Evolutionary conservation across 75 land plant genomes (phyloP), one percentile per base, ranked within the genome.

Genomic region (Selaginella moellendorffii): DNA sequence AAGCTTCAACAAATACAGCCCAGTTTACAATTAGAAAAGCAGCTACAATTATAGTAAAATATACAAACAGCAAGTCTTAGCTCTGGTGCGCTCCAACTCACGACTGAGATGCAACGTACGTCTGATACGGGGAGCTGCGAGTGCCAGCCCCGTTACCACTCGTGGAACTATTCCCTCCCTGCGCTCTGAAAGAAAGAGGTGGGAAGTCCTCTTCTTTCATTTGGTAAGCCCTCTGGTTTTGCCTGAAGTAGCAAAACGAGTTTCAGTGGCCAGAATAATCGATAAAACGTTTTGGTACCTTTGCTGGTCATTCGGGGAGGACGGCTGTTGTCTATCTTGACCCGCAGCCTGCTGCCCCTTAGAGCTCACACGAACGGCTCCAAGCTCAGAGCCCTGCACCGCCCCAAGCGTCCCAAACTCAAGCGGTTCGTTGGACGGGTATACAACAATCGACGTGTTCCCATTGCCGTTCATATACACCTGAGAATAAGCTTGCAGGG

Each of bases 351-450:
- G n/a, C n/a, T n/a, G n/a, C n/a, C n/a, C n/a, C n/a, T n/a, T 24
- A 63, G 71, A 27, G 77, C 23, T 30, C 46, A 28, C 26, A 30
- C 65, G 31, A 63, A 71, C 82, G 27, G 73, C 78, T 46, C 60
- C 63, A 14, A 59, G 36, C 27, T 66, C 74, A n/a, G n/a, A n/a
- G n/a, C n/a, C n/a, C 18, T 73, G 81, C 27, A 73, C 74, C 2
- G 74, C 78, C 14, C 86, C 78, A 30, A 79, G 69, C 54, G 96
- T 78, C 9, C 87, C 96, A 78, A 89, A 83, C 64, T 85, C 90
- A 59, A 82, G 68, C 30, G 71, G 77, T 31, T 83, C 84, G 72
- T 73, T 73, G 8, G 28, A 19, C 26, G 82, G 74, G 65, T 86
- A 82, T 0, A 86, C 31, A 83, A 83, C 79, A n/a, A 81, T 70